phyloP scores from a whole-genome alignment of 83 land plant genomes.

The Picea engelmannii region DNA sequence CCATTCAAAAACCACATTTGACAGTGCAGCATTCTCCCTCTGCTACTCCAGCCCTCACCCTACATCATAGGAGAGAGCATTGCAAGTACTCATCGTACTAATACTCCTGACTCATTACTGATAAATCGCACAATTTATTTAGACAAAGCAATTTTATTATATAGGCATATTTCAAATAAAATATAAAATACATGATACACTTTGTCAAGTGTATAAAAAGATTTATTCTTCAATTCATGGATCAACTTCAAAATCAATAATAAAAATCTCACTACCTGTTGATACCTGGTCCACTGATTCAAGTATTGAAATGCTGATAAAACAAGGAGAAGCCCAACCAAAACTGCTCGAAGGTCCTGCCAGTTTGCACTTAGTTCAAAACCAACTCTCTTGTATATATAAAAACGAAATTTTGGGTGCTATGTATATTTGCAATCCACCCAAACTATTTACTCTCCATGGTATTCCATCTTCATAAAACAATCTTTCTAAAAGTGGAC shows the following conservation, averaged over 20 bases:
- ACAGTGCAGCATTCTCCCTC: not conserved
- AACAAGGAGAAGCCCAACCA: constrained; percentile 74
- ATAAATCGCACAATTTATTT: not conserved
- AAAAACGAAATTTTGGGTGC: not conserved
- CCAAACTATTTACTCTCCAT: not conserved
- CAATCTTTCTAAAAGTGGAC: constrained; percentile 13
- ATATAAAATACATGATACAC: not conserved
- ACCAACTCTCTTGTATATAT: not conserved
- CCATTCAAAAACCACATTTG: not conserved
- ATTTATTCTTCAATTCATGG: not conserved
- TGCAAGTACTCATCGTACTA: not conserved
- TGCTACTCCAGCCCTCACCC: not conserved
- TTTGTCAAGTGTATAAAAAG: not conserved
- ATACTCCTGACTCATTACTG: not conserved
- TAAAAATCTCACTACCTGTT: constrained; percentile 54
- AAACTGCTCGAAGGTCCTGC: constrained; percentile 82
- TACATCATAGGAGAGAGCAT: not conserved
- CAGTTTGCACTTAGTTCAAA: constrained; percentile 6
- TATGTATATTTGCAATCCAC: not conserved
- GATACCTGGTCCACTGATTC: constrained; percentile 77
- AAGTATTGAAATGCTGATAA: constrained; percentile 86
- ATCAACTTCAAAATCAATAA: not conserved
- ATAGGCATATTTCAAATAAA: not conserved
- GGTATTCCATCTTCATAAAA: constrained; percentile 13
- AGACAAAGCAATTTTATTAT: not conserved